Conservation (phyloP, 2,329 filamentous ascomycete genomes). For the Pseudocercospora crystallina region DNA sequence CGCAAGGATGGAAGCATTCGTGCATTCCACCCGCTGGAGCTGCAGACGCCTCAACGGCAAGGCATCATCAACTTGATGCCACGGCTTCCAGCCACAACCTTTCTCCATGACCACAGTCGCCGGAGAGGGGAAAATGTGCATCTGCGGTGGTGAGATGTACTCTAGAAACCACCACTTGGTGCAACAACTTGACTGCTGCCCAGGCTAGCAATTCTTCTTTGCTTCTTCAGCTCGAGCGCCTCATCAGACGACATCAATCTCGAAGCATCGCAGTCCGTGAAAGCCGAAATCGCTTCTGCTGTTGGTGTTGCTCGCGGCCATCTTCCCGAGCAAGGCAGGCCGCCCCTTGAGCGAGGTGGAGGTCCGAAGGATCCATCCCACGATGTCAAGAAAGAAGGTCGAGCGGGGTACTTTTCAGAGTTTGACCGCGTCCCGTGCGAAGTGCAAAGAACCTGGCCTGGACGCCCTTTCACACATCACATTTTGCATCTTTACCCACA, state of each 20-base stretch:
- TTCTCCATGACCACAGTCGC: constrained; percentile 8
- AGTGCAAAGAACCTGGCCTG: too few relatives aligned
- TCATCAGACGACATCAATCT: too few relatives aligned
- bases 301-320: neutral
- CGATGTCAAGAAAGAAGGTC: too few relatives aligned
- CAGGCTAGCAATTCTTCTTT: too few relatives aligned
- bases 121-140: constrained; percentile 7
- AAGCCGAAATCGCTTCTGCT: neutral
- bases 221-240: too few relatives aligned
- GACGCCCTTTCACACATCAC: too few relatives aligned
- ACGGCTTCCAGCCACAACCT: constrained; percentile 10
- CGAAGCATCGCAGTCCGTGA: too few relatives aligned
- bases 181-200: neutral
- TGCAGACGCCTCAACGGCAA: constrained; percentile 3
- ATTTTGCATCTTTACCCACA: too few relatives aligned
- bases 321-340: too few relatives aligned
- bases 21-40: constrained; percentile 2
- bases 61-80: constrained; percentile 9
- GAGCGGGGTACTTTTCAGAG: neutral
- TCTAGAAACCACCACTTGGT: constrained; percentile 1
- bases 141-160: constrained; percentile 3
- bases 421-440: constrained; percentile 3
- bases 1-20: neutral
- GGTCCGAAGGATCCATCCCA: too few relatives aligned
- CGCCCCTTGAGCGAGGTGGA: too few relatives aligned